Conservation (phyloP, 2,329 filamentous ascomycete species). For the Karstenula rhodostoma region DNA sequence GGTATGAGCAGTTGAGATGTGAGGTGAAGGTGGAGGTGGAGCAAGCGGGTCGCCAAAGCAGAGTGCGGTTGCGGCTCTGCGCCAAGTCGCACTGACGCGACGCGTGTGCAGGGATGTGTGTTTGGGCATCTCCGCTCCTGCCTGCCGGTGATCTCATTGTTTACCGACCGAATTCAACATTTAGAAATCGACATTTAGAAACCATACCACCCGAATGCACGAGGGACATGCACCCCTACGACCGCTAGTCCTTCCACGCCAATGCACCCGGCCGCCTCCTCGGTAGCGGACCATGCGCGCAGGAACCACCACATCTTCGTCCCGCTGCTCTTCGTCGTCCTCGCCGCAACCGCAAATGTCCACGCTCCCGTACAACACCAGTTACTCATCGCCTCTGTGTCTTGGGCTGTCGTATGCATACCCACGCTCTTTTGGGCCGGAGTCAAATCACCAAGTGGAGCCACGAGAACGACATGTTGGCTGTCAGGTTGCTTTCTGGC, state of each 20-base stretch:
- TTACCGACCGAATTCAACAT: neutral
- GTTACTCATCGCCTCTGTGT: constrained; percentile 53
- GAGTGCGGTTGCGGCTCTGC: neutral
- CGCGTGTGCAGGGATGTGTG: neutral
- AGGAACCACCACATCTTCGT: constrained; percentile 43
- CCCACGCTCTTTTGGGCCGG: constrained; percentile 45
- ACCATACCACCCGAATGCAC: neutral
- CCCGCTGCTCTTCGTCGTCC: constrained; percentile 45
- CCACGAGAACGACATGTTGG: constrained; percentile 45
- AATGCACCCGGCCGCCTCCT: constrained; percentile 48
- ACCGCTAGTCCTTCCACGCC: constrained; percentile 40
- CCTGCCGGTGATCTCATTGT: constrained; percentile 1
- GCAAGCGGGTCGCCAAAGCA: neutral
- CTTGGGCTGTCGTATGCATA: constrained; percentile 53
- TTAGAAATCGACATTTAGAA: too few species aligned
- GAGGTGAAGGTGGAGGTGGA: neutral
- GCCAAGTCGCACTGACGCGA: neutral
- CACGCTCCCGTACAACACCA: constrained; percentile 50
- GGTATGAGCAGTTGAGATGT: neutral
- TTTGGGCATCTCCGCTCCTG: neutral
- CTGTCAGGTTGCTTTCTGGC: constrained; percentile 53
- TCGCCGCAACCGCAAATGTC: constrained; percentile 44
- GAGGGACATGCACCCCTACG: constrained; percentile 40
- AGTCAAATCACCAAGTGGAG: constrained; percentile 36
- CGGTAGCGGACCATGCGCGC: constrained; percentile 42